phyloP scores from a whole-genome alignment of 1,284 basidiomycete genomes.

The Lignosus rhinocerotis region DNA sequence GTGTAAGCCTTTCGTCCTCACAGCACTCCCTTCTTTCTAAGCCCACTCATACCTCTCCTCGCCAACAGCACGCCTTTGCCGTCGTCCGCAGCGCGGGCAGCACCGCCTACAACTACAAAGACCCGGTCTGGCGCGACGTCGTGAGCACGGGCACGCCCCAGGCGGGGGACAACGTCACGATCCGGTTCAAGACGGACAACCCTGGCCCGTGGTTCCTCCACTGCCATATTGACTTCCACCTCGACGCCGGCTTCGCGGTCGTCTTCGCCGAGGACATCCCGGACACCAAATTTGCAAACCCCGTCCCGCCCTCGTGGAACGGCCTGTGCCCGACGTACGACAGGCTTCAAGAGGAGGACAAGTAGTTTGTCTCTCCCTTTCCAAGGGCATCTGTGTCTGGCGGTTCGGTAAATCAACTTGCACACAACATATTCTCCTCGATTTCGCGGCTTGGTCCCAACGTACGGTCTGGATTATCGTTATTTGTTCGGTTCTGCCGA shows the following conservation, averaged over 20 bases:
- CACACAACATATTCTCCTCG: no score
- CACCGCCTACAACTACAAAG: slow-evolving; percentile 37
- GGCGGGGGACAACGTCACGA: slow-evolving; percentile 28
- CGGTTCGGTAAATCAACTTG: no score
- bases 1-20: slow-evolving; percentile 26
- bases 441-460: no score
- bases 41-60: not conserved
- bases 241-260: slow-evolving; percentile 29
- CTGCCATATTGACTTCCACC: slow-evolving; percentile 33
- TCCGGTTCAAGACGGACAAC: slow-evolving; percentile 29
- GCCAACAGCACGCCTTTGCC: slow-evolving; percentile 21
- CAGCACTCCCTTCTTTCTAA: not conserved
- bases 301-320: slow-evolving; percentile 15
- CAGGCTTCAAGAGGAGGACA: slow-evolving; percentile 4
- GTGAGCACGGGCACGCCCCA: slow-evolving; percentile 26
- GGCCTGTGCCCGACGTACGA: slow-evolving; percentile 25
- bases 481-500: no score
- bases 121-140: slow-evolving; percentile 34
- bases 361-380: not conserved
- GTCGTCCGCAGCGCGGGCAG: slow-evolving; percentile 25
- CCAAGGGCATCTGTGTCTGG: no score
- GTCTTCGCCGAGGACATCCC: slow-evolving; percentile 29
- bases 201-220: slow-evolving; percentile 32
- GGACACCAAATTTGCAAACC: slow-evolving; percentile 9
- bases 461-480: no score